Percentiles rank a stretch among this genome's conserved stretches.
Evolutionary conservation across 768 basidiomycete species (phyloP).

Genomic region (Lactifluus volemus): DNA sequence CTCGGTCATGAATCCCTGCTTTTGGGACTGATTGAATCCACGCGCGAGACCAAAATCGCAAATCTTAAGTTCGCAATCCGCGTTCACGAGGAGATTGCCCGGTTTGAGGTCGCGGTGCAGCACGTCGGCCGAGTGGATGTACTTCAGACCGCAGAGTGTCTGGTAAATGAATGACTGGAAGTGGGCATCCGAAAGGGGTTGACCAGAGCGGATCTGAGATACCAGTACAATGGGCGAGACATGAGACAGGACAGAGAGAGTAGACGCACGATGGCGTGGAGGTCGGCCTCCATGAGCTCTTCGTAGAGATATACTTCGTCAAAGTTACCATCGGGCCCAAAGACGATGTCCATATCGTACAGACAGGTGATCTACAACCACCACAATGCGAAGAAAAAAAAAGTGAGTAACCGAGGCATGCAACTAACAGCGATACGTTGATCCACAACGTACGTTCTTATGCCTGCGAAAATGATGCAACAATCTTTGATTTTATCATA

Average conservation of each 20-base stretch:
- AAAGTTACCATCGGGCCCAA: constrained; percentile 85
- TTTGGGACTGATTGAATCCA: constrained; percentile 83
- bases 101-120: constrained; percentile 94
- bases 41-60: constrained; percentile 97
- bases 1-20: constrained; percentile 98
- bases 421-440: not conserved
- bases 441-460: constrained; percentile 67
- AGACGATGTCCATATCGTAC: constrained; percentile 98
- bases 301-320: constrained; percentile 96
- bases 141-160: constrained; percentile 95
- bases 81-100: constrained; percentile 92
- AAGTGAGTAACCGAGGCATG: not conserved
- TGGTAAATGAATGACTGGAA: constrained; percentile 98
- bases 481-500: constrained; percentile 40
- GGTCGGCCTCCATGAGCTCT: constrained; percentile 99
- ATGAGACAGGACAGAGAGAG: not conserved
- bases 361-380: constrained; percentile 76
- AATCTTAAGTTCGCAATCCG: constrained; percentile 97
- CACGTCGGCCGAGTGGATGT: constrained; percentile 97
- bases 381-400: no score
- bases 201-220: constrained; percentile 69
- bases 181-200: constrained; percentile 83
- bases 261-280: constrained; percentile 84
- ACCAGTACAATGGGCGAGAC: not conserved
- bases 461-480: constrained; percentile 97